Percentiles rank a stretch among this genome's conserved stretches.
Evolutionary conservation across 176 grass and related monocot species (phyloP).

Genomic region (Lolium rigidum): DNA sequence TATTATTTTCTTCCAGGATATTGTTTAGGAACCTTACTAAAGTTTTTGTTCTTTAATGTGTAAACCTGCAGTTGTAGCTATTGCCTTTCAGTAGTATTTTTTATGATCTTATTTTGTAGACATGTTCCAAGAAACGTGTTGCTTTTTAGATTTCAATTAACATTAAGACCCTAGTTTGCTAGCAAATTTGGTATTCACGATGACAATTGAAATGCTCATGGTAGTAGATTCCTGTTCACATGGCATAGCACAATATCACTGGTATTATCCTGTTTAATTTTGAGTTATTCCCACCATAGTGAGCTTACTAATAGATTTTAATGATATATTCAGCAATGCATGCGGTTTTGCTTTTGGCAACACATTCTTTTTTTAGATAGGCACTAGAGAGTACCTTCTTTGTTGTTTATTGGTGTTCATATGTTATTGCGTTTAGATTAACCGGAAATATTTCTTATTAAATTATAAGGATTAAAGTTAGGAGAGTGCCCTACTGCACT

Average conservation of each 20-base stretch:
- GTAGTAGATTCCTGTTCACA: background rate
- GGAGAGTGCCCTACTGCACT: background rate
- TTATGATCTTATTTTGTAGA: background rate
- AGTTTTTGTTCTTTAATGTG: background rate
- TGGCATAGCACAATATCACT: background rate
- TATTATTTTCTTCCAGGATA: conserved; percentile 15
- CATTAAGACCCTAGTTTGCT: background rate
- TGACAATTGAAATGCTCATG: background rate
- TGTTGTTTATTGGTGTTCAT: background rate
- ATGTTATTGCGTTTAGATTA: background rate
- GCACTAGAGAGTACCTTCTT: conserved; percentile 12
- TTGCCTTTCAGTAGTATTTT: conserved; percentile 18
- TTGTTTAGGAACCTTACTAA: conserved; percentile 9
- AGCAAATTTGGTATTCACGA: background rate
- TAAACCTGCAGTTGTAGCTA: conserved; percentile 13
- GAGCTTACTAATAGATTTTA: background rate
- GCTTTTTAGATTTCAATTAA: background rate
- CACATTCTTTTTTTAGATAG: background rate
- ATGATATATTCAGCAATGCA: background rate
- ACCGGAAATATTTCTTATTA: background rate
- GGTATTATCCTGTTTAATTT: background rate
- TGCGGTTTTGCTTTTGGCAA: background rate
- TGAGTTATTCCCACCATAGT: background rate
- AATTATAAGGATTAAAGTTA: background rate
- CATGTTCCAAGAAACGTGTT: background rate